Base-by-base conservation (phyloP, 1,284 basidiomycete species). In the Ceraceosorus guamensis region DNA sequence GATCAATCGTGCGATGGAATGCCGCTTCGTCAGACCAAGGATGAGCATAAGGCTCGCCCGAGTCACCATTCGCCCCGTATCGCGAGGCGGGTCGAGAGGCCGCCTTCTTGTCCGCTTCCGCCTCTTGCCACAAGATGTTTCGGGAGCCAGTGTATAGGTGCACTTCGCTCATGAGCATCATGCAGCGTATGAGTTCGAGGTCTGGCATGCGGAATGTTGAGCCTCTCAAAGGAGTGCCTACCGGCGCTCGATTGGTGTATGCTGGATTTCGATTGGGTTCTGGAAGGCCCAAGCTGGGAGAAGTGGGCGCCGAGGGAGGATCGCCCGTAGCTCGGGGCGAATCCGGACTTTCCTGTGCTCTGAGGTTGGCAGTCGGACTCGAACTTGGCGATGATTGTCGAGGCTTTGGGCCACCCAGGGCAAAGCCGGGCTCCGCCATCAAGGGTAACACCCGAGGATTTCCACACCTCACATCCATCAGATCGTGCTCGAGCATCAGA, bases 81-180 rank as follows among this genome's bases (percentile, higher is more conserved):
- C 24, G 24, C 24, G 24, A 24, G 24, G 24, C 24, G 24, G 24
- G 24, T 24, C 24, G 24, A 24, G 24, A 24, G 24, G 24, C 24
- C 24, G 24, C 24, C 24, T 35, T 46, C 51, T 67, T 69, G 48
- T 70, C 67, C 13, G 57, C 62, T 37, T 70, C 66, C 6, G 64
- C 57, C 43, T 70, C 68, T n/a, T 57, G 50, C 69, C 69, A 71
- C n/a, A 70, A 24, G 13, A 67, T 50, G 32, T 62, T 62, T 14
- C 65, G 59, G 14, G 44, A 52, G 13, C 62, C 60, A 11, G 51
- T 57, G 41, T 62, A 49, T 8, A 47, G 48, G 13, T 53, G 53
- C 11, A 59, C 50, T 2, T 59, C 53, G 18, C 56, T 53, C 4
- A 60, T n/a, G 16, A 70, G 50, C 39, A 48, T 35, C 13, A 65